A percentile compares a stretch with the other conserved stretches of the same genome.
These are phyloP conservation scores for Globisporangium echinulatum DNA, from an alignment of 352 stramenopile genomes.

Conservation along the genomic window DNA sequence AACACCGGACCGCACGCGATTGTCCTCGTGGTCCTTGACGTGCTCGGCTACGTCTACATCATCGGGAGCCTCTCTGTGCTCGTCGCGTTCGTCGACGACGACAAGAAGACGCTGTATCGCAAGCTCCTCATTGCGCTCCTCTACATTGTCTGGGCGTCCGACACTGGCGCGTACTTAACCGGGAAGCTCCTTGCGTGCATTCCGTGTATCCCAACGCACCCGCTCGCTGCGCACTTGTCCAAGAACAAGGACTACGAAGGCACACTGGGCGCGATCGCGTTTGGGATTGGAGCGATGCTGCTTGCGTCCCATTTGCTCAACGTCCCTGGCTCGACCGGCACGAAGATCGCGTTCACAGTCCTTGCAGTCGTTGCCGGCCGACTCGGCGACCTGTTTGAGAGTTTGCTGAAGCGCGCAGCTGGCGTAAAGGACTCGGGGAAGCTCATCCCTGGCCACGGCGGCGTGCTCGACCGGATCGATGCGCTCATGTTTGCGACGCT, in stretches of 20 bases:
- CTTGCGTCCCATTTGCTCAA: conserved; percentile 68
- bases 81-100: conserved; percentile 60
- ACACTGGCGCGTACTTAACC: conserved; percentile 93
- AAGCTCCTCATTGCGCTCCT: conserved; percentile 65
- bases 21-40: conserved; percentile 46
- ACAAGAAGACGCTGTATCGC: conserved; percentile 39
- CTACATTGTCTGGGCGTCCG: conserved; percentile 72
- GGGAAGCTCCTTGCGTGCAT: conserved; percentile 86
- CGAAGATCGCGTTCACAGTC: conserved; percentile 81
- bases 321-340: conserved; percentile 69
- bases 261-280: conserved; percentile 83
- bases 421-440: conserved; percentile 94
- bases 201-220: conserved; percentile 79
- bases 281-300: conserved; percentile 83
- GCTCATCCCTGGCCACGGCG: conserved; percentile 94
- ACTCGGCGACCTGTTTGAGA: conserved; percentile 93
- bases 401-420: conserved; percentile 93
- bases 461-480: conserved; percentile 94
- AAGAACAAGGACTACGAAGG: conserved; percentile 97
- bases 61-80: conserved; percentile 56
- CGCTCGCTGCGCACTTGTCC: conserved; percentile 83
- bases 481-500: conserved; percentile 90
- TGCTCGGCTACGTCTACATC: conserved; percentile 69
- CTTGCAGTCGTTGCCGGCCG: conserved; percentile 90
- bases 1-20: conserved; percentile 19